Evolutionary conservation across 2,329 filamentous ascomycete species (phyloP), one percentile per base, ranked within the genome.

Genomic region (Blastomyces silverae): DNA sequence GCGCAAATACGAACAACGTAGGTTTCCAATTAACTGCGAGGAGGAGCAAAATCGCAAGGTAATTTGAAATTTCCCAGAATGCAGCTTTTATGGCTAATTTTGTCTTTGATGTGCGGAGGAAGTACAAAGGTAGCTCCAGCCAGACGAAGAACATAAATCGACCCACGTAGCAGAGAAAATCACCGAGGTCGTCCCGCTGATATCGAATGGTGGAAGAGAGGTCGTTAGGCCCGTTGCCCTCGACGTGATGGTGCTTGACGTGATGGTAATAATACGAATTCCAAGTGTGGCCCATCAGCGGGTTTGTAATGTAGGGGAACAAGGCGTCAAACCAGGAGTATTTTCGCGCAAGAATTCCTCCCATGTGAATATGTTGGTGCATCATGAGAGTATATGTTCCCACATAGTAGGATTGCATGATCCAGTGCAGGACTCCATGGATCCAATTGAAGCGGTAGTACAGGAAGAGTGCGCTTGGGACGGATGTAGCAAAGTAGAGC

Each of bases 231-330:
- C 90, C 90, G 70, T 93, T 93, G 67, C 86, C 88, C 76, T 92
- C 90, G 64, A 92, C 86, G 69, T 93, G 90, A 72, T 93, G 90
- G 72, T 92, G 89, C 79, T 93, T 93, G 72, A 92, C 89, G 71
- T 93, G 90, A 73, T 93, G 90, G 72, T 91, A 92, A 74, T 84
- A 93, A 77, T 93, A 93, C 1, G 87, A 88, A 77, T 93, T 91
- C 89, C 89, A 92, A 0, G 89, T 92, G 72, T 93, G 90, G 13
- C 90, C 90, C 84, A 91, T 89, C 64, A 93, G 76, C 0, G 89
- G 89, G 69, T 92, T 88, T 13, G 85, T 79, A 52, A 92, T 75
- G 72, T 91, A 93, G 0, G 90, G 90, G 69, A 92, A 92, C 1
- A 82, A 62, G 6, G 76, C 73, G 71, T 93, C 90, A 65, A 92